Conservation (phyloP, 495 filamentous ascomycete species). For the Talaromyces nanjingensis region DNA sequence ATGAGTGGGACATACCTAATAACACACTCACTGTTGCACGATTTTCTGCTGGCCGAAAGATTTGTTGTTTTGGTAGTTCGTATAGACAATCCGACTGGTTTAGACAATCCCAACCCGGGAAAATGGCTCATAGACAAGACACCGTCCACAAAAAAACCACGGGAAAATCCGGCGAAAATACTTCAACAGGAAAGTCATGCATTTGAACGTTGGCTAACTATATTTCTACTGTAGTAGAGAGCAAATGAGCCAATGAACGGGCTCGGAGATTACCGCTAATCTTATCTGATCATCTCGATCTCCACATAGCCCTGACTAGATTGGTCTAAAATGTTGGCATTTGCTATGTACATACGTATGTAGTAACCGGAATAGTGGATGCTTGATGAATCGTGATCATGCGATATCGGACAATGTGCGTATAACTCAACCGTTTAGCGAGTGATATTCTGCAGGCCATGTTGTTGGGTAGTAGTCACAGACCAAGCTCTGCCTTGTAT, state of each 20-base stretch:
- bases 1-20: no score
- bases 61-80: no score
- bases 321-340: not conserved
- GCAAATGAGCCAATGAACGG: not conserved
- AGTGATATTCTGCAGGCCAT: not conserved
- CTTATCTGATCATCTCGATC: not conserved
- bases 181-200: not conserved
- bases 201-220: not conserved
- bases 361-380: not conserved
- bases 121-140: no score
- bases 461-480: not conserved
- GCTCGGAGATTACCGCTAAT: not conserved
- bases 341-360: no score
- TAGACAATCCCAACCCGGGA: no score
- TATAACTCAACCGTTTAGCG: no score
- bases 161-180: not conserved
- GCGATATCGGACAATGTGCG: not conserved
- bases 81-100: no score
- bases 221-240: no score
- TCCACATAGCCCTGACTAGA: not conserved
- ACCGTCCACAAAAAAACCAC: no score
- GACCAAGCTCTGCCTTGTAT: no score
- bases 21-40: no score
- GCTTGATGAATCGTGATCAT: not conserved
- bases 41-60: no score